Percentiles rank a stretch among this genome's conserved stretches.
phyloP scores from a whole-genome alignment of 148 eudicot genomes.

The Silene uniflora region DNA sequence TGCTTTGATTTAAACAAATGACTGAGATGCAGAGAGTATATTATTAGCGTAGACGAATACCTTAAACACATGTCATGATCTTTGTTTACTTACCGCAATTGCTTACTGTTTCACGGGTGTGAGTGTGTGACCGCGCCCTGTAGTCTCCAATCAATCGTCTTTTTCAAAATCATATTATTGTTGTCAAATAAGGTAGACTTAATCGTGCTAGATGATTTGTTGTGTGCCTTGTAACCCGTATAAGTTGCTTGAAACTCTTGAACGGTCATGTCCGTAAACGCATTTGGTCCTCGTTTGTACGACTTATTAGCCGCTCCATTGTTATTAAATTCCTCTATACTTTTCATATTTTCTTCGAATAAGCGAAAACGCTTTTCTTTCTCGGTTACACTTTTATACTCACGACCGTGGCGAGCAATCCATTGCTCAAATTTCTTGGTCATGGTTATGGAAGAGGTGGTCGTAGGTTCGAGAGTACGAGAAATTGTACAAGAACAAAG shows the following conservation, averaged over 20 bases:
- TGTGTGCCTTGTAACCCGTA: slow-evolving; percentile 27
- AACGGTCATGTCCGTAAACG: slow-evolving; percentile 43
- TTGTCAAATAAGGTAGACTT: slow-evolving; percentile 8
- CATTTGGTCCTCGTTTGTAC: slow-evolving; percentile 32
- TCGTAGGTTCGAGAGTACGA: slow-evolving; percentile 15
- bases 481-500: not conserved
- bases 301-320: slow-evolving; percentile 9
- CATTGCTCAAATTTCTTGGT: slow-evolving; percentile 41
- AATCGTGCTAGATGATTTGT: not conserved
- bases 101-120: not conserved
- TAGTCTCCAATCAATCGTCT: slow-evolving; percentile 39
- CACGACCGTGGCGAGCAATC: slow-evolving; percentile 39
- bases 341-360: no score
- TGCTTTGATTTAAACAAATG: no score
- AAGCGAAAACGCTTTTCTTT: slow-evolving; percentile 30
- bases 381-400: no score
- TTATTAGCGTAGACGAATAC: no score
- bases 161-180: slow-evolving; percentile 3
- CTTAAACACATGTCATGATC: no score
- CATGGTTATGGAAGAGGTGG: slow-evolving; percentile 9
- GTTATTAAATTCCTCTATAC: no score
- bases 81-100: slow-evolving; percentile 33
- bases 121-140: slow-evolving; percentile 37
- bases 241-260: slow-evolving; percentile 39
- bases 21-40: no score